Evolutionary conservation across 179 eudicot genomes (phyloP).

Genomic region (Camellia oleifera): DNA sequence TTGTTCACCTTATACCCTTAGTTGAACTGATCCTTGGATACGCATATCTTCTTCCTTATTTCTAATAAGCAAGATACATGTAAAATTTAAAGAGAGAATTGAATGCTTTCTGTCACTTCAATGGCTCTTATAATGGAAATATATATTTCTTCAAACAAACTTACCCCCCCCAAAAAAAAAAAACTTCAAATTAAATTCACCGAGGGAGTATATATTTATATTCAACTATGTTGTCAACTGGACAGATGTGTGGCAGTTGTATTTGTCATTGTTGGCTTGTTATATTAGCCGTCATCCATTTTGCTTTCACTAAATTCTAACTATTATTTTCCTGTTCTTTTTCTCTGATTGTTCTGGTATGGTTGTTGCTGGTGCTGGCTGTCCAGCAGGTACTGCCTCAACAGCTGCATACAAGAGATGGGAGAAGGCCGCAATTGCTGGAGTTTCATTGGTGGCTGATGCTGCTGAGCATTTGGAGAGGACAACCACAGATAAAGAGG

Average conservation of each 20-base stretch:
- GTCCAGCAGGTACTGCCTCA: slow-evolving; percentile 43
- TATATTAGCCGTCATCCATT: not conserved
- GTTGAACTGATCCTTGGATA: no score
- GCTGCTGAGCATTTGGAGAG: slow-evolving; percentile 98
- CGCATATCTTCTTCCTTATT: no score
- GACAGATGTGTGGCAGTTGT: not conserved
- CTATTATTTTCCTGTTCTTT: not conserved
- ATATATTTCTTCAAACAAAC: not conserved
- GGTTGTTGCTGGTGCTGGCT: slow-evolving; percentile 17
- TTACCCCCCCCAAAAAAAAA: no score
- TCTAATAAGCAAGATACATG: no score
- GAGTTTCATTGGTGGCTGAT: slow-evolving; percentile 97
- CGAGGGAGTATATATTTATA: not conserved
- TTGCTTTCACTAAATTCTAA: not conserved
- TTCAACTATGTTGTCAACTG: not conserved
- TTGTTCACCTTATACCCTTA: no score
- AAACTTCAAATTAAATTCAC: no score
- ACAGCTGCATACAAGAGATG: slow-evolving; percentile 79
- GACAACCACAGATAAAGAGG: slow-evolving; percentile 48
- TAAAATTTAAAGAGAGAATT: no score
- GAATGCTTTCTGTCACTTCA: no score
- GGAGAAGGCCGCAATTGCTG: slow-evolving; percentile 99
- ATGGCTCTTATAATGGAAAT: no score
- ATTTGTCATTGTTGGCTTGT: slow-evolving; percentile 2
- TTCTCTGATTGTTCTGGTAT: not conserved